phyloP scores from a whole-genome alignment of 352 stramenopile genomes.

The Globisporangium apiculatum region DNA sequence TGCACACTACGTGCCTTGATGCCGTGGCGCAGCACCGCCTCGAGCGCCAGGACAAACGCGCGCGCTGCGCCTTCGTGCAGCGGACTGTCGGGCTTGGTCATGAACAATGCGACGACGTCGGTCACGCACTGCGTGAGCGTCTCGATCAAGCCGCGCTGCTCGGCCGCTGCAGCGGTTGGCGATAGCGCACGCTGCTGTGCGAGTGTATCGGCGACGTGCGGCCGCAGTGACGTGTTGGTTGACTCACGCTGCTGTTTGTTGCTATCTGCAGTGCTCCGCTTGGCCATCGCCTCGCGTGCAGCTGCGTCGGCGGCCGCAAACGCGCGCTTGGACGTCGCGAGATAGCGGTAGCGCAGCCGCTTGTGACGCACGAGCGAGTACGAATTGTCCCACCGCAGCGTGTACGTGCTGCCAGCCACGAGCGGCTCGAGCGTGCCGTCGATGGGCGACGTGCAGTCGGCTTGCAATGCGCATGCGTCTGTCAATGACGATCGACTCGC shows the following conservation, averaged over 20 bases:
- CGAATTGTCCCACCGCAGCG: conserved; percentile 67
- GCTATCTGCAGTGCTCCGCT: conserved; percentile 1
- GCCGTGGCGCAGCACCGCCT: conserved; percentile 55
- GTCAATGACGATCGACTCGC: too few species aligned
- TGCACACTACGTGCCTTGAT: conserved; percentile 34
- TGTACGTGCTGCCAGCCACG: conserved; percentile 30
- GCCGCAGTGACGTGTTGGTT: conserved; percentile 5
- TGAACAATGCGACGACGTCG: conserved; percentile 71
- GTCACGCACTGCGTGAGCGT: conserved; percentile 36
- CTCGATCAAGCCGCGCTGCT: conserved; percentile 24
- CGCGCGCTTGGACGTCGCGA: conserved; percentile 30
- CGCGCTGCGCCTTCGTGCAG: conserved; percentile 67
- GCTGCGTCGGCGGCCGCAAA: conserved; percentile 44
- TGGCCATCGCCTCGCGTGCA: conserved; percentile 28
- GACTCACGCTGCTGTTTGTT: too few species aligned
- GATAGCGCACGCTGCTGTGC: conserved; percentile 21
- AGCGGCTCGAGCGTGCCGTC: conserved; percentile 30
- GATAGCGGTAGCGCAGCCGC: conserved; percentile 45
- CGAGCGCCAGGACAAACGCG: conserved; percentile 50
- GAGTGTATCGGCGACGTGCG: conserved; percentile 30
- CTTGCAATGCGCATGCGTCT: neutral
- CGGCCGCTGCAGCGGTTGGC: conserved; percentile 15
- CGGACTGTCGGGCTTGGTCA: conserved; percentile 51
- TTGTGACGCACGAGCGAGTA: conserved; percentile 75
- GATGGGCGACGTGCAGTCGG: conserved; percentile 6